Evolutionary conservation across 805 yeast genomes (phyloP).

Genomic region (Teunomyces funiuensis): DNA sequence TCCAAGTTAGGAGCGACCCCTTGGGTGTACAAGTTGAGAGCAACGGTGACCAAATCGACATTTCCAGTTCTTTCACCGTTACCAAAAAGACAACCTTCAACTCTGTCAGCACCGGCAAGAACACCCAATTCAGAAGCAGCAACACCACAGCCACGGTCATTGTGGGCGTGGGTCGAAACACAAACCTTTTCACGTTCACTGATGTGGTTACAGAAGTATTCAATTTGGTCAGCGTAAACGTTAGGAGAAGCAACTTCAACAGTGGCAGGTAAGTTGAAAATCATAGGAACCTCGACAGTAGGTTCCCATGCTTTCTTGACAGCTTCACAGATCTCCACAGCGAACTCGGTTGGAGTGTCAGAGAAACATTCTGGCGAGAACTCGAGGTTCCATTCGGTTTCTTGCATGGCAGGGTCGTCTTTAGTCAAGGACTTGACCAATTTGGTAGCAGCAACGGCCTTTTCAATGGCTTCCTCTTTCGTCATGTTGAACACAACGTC

Average conservation of each 20-base stretch:
- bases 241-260: conserved; percentile 78
- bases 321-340: conserved; percentile 76
- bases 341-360: conserved; percentile 72
- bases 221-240: conserved; percentile 78
- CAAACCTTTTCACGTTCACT: conserved; percentile 69
- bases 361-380: conserved; percentile 79
- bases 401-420: conserved; percentile 65
- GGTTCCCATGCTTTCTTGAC: conserved; percentile 81
- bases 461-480: conserved; percentile 61
- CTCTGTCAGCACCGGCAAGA: conserved; percentile 83
- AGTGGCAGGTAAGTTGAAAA: conserved; percentile 79
- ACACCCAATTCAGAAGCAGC: conserved; percentile 79
- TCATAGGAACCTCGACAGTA: conserved; percentile 68
- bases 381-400: conserved; percentile 69
- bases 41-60: conserved; percentile 74
- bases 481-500: conserved; percentile 76
- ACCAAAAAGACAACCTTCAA: conserved; percentile 80
- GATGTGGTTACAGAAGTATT: conserved; percentile 67
- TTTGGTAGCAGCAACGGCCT: conserved; percentile 70
- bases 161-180: conserved; percentile 73
- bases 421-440: conserved; percentile 68
- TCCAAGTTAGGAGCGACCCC: conserved; percentile 73
- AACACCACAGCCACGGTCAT: conserved; percentile 82
- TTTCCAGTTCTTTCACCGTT: conserved; percentile 87
- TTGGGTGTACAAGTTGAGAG: conserved; percentile 74